Conservation (phyloP, 129 eudicot genomes). For the Flaveria robusta region DNA sequence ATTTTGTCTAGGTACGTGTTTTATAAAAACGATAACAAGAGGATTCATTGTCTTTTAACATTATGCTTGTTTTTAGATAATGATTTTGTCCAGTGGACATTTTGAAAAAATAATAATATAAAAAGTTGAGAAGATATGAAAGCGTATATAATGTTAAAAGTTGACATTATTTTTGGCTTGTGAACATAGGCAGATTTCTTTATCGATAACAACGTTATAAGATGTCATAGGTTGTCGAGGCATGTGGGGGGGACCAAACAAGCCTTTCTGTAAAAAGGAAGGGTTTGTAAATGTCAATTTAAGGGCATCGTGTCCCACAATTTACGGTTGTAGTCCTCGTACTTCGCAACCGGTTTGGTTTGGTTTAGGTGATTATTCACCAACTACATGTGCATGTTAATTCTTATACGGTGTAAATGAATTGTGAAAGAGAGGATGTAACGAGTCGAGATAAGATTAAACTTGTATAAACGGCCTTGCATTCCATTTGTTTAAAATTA, state of each 20-base stretch:
- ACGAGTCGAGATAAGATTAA: too few relatives aligned
- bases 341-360: background rate
- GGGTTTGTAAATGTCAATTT: constrained; percentile 14
- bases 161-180: background rate
- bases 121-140: background rate
- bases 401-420: too few relatives aligned
- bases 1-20: too few relatives aligned
- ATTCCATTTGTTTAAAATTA: too few relatives aligned
- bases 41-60: too few relatives aligned
- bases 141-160: background rate
- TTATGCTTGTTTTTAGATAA: background rate
- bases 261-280: constrained; percentile 33
- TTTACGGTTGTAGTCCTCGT: constrained; percentile 29
- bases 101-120: background rate
- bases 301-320: constrained; percentile 33
- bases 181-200: constrained; percentile 1
- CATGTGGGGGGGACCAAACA: constrained; percentile 41
- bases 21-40: too few relatives aligned
- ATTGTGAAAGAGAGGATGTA: too few relatives aligned
- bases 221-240: constrained; percentile 42
- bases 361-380: constrained; percentile 21
- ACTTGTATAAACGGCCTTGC: too few relatives aligned
- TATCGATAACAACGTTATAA: constrained; percentile 30
- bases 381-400: background rate
- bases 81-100: background rate